phyloP scores from a whole-genome alignment of 495 filamentous ascomycete species.

The Xanthoparmelia taractica region DNA sequence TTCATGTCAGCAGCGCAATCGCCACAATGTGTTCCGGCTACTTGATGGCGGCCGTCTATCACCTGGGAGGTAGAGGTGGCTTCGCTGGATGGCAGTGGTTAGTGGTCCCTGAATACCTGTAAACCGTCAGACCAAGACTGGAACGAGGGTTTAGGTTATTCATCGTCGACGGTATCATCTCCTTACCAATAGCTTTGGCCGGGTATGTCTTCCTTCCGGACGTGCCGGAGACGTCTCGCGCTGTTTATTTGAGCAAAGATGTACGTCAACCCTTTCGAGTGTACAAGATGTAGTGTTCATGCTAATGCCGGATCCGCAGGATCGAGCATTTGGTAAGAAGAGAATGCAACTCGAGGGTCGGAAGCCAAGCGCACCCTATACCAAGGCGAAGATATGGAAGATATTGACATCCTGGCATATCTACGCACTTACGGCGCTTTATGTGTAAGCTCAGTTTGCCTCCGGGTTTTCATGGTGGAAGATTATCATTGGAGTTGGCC shows the following conservation, averaged over 20 bases:
- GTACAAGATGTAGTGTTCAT: not conserved
- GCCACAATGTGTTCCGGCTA: not conserved
- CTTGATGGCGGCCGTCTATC: not conserved
- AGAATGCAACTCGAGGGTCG: not conserved
- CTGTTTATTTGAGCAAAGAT: not conserved
- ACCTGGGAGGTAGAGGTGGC: not conserved
- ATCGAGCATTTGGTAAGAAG: not conserved
- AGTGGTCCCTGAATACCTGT: not conserved
- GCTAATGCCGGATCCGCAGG: not conserved
- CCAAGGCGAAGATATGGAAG: not conserved
- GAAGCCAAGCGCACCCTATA: not conserved
- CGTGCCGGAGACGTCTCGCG: not conserved
- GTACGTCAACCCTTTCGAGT: not conserved
- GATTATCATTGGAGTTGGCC: too few relatives aligned
- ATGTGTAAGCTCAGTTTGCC: not conserved
- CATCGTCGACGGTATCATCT: not conserved
- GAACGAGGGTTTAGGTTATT: not conserved
- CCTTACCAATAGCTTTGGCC: not conserved
- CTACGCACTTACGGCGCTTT: not conserved
- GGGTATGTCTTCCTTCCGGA: not conserved
- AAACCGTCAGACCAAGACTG: not conserved
- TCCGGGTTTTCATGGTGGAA: too few relatives aligned
- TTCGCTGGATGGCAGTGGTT: not conserved
- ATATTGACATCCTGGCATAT: slow-evolving; percentile 3
- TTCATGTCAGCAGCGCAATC: not conserved